A percentile compares a stretch with the other conserved stretches of the same genome.
phyloP scores from a whole-genome alignment of 768 basidiomycete genomes.

The Kwoniella dendrophila region DNA sequence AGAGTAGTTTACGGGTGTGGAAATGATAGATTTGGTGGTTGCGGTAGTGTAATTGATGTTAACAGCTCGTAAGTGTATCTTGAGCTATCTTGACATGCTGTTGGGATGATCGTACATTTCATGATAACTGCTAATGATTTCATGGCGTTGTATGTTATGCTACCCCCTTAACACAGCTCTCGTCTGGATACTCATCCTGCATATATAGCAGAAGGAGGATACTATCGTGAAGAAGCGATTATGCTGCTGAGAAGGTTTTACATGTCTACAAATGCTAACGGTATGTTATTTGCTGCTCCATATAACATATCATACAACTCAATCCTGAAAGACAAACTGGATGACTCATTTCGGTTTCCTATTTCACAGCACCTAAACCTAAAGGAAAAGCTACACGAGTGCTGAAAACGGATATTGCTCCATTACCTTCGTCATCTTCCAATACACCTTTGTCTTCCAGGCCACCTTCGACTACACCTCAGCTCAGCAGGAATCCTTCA shows the following conservation, averaged over 20 bases:
- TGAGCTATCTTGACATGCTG: too few species aligned
- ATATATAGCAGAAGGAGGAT: conserved; percentile 75
- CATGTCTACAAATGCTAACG: conserved; percentile 88
- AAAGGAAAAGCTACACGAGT: conserved; percentile 80
- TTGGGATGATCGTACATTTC: background rate
- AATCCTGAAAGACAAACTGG: background rate
- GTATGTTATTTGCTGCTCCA: conserved; percentile 59
- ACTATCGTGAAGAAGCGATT: conserved; percentile 78
- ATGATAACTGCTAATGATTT: background rate
- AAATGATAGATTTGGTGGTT: conserved; percentile 96
- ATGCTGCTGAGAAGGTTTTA: conserved; percentile 84
- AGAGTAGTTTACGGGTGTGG: conserved; percentile 89
- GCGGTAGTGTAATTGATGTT: conserved; percentile 88
- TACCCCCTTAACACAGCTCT: too few species aligned
- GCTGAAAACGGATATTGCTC: conserved; percentile 76
- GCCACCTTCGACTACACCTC: conserved; percentile 24
- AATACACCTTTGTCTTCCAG: conserved; percentile 38
- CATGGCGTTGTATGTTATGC: background rate
- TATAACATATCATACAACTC: background rate
- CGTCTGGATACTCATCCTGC: conserved; percentile 72
- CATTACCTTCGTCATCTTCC: conserved; percentile 29
- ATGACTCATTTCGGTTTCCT: background rate
- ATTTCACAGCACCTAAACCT: conserved; percentile 75
- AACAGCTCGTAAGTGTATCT: conserved; percentile 69
- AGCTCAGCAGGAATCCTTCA: background rate